These are phyloP conservation scores for Sanghuangporus weigelae DNA, from an alignment of 1,284 basidiomycete genomes.

Conservation along the genomic window DNA sequence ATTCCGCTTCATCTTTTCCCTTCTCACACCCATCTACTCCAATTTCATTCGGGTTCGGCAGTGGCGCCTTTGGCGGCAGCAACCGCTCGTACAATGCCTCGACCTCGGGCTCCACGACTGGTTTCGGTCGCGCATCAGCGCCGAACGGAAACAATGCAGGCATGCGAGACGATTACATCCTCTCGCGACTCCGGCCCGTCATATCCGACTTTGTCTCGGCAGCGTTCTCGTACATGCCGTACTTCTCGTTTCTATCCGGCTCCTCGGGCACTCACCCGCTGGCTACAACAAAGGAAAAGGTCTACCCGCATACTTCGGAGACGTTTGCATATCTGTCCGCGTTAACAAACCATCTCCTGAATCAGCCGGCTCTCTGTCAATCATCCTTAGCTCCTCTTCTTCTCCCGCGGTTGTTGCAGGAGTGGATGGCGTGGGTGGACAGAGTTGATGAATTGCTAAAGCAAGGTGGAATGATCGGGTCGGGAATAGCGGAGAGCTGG, in stretches of 20 bases:
- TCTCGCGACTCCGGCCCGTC: constrained; percentile 66
- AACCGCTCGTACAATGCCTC: constrained; percentile 22
- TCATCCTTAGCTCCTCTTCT: constrained; percentile 50
- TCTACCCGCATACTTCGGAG: constrained; percentile 63
- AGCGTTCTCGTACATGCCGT: constrained; percentile 73
- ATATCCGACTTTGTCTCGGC: constrained; percentile 70
- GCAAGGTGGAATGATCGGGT: constrained; percentile 70
- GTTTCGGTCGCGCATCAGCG: constrained; percentile 24
- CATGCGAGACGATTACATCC: constrained; percentile 76
- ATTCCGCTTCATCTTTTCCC: constrained; percentile 41
- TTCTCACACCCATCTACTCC: constrained; percentile 23
- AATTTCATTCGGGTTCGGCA: constrained; percentile 20
- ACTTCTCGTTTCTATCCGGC: constrained; percentile 56
- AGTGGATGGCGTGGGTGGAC: constrained; percentile 76
- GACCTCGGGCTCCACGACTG: constrained; percentile 23
- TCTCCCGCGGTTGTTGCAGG: constrained; percentile 54
- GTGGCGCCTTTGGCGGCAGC: constrained; percentile 18
- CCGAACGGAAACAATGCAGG: constrained; percentile 29
- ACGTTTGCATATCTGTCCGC: constrained; percentile 65
- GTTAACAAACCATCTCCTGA: constrained; percentile 60
- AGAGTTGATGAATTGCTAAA: constrained; percentile 40
- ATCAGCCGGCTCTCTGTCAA: constrained; percentile 61
- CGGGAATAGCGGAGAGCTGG: constrained; percentile 62
- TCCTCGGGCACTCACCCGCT: constrained; percentile 35
- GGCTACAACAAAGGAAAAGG: constrained; percentile 47